Conservation (phyloP, 2,329 filamentous ascomycete species). For the Ophiocordyceps australis region DNA sequence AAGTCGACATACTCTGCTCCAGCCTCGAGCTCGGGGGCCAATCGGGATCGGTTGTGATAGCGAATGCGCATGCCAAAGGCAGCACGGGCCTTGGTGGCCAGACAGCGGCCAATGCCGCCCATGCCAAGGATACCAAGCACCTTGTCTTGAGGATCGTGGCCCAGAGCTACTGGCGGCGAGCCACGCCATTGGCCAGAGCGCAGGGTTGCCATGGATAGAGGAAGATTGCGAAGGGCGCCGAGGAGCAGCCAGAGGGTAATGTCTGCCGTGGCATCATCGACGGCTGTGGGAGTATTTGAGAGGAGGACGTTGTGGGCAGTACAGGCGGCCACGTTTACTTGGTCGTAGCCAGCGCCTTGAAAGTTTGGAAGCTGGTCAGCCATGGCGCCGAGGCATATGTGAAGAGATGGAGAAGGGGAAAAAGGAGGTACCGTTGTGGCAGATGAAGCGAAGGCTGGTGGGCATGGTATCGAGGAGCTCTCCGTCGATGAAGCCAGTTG, state of each 20-base stretch:
- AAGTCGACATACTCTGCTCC: conserved; percentile 54
- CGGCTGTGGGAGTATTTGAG: conserved; percentile 66
- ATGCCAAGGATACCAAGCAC: conserved; percentile 67
- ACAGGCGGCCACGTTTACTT: conserved; percentile 58
- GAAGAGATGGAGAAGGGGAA: neutral
- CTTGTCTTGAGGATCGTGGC: conserved; percentile 66
- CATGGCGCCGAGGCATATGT: neutral
- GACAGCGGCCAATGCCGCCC: conserved; percentile 67
- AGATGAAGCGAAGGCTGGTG: conserved; percentile 34
- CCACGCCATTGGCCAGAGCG: conserved; percentile 53
- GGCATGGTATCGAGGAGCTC: conserved; percentile 46
- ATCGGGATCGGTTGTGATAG: conserved; percentile 53
- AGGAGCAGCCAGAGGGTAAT: conserved; percentile 65
- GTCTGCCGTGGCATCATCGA: conserved; percentile 73
- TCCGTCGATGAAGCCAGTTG: conserved; percentile 53
- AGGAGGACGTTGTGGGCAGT: conserved; percentile 47
- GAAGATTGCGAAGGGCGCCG: conserved; percentile 60
- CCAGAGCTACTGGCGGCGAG: conserved; percentile 33
- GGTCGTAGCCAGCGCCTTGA: conserved; percentile 68
- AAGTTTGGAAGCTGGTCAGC: neutral
- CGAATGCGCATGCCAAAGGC: conserved; percentile 60
- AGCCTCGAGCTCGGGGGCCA: conserved; percentile 35
- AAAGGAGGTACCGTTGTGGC: conserved; percentile 33
- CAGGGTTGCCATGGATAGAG: conserved; percentile 44
- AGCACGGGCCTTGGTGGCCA: conserved; percentile 55